Percentiles rank a stretch among this genome's conserved stretches.
phyloP scores from a whole-genome alignment of 345 rosid genomes.

The Cardamine chenopodiifolia region DNA sequence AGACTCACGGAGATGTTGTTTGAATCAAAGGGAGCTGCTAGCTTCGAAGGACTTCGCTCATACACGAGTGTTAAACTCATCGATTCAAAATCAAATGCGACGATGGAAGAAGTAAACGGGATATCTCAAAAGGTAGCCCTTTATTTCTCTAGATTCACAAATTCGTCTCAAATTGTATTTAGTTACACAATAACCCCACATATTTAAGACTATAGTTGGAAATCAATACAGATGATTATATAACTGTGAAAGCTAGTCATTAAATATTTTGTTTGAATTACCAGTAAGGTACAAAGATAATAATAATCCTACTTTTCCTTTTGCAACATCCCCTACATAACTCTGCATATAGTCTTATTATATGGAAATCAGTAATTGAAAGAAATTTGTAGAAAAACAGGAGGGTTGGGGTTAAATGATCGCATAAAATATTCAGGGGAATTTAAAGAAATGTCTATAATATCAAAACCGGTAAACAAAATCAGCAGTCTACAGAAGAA shows the following conservation, averaged over 20 bases:
- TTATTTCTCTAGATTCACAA: not conserved
- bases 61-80: not conserved
- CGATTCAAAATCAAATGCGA: not conserved
- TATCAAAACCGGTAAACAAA: not conserved
- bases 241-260: too few relatives aligned
- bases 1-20: constrained; percentile 2
- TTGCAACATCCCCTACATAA: not conserved
- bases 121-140: not conserved
- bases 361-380: not conserved
- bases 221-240: too few relatives aligned
- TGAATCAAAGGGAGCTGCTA: not conserved
- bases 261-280: too few relatives aligned
- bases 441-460: not conserved
- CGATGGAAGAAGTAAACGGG: not conserved
- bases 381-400: not conserved
- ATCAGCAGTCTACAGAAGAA: not conserved
- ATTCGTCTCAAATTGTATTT: too few relatives aligned
- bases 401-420: not conserved
- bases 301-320: not conserved
- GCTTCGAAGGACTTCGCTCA: not conserved
- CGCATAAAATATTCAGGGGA: not conserved
- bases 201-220: too few relatives aligned
- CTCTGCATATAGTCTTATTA: not conserved
- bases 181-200: not conserved
- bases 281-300: too few relatives aligned